phyloP scores from a whole-genome alignment of 345 rosid species.

The Hibiscus tridactylites region DNA sequence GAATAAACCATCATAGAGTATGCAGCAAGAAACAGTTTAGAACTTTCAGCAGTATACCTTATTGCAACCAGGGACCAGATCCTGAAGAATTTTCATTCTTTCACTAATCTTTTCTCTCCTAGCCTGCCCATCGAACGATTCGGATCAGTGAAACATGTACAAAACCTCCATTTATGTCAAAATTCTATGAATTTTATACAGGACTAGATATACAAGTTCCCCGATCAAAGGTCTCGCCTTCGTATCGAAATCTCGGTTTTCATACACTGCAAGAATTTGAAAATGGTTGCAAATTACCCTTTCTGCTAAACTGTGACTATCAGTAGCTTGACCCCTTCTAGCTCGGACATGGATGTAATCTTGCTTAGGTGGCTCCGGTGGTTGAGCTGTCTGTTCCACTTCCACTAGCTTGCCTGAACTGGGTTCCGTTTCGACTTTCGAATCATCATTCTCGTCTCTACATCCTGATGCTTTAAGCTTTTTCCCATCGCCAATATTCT shows the following conservation, averaged over 20 bases:
- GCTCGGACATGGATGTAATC: slow-evolving; percentile 93
- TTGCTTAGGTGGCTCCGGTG: slow-evolving; percentile 49
- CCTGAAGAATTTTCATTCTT: slow-evolving; percentile 88
- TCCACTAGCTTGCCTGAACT: slow-evolving; percentile 45
- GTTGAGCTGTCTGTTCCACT: slow-evolving; percentile 38
- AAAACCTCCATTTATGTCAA: not conserved
- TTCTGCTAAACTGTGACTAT: slow-evolving; percentile 94
- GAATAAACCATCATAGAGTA: too few species aligned
- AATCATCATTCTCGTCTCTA: slow-evolving; percentile 37
- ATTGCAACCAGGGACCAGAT: slow-evolving; percentile 84
- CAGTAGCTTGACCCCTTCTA: slow-evolving; percentile 93
- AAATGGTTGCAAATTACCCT: slow-evolving; percentile 42
- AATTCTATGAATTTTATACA: not conserved
- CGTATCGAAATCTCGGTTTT: not conserved
- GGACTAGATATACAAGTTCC: not conserved
- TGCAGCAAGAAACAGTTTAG: not conserved
- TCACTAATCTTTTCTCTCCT: slow-evolving; percentile 95
- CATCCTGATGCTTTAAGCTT: slow-evolving; percentile 36
- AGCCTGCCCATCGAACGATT: slow-evolving; percentile 42
- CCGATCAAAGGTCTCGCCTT: not conserved
- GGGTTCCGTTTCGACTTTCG: slow-evolving; percentile 34
- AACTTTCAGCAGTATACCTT: slow-evolving; percentile 39
- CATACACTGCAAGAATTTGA: too few species aligned
- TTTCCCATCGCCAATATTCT: slow-evolving; percentile 42
- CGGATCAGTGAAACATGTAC: slow-evolving; percentile 14